Percentiles rank a stretch among this genome's conserved stretches.
phyloP scores from a whole-genome alignment of 2,329 filamentous ascomycete genomes.

The Malbranchea zuffiana region DNA sequence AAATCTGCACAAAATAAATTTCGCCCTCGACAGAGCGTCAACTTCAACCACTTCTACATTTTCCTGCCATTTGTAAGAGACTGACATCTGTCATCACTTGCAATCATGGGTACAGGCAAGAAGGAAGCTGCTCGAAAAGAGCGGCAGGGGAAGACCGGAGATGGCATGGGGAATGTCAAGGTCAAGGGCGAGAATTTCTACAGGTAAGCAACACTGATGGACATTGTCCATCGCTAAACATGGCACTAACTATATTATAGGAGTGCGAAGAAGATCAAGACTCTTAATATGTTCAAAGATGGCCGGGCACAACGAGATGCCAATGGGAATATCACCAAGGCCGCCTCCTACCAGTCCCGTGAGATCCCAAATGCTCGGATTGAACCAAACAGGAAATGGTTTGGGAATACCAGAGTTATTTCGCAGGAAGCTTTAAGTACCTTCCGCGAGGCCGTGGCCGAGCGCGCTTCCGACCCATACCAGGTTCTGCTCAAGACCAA shows the following conservation, averaged over 20 bases:
- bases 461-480: conserved; percentile 82
- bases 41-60: not conserved
- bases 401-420: conserved; percentile 84
- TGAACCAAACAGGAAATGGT: conserved; percentile 96
- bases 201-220: conserved; percentile 43
- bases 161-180: conserved; percentile 86
- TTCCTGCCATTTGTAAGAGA: not conserved
- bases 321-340: conserved; percentile 70
- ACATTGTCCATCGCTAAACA: not conserved
- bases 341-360: conserved; percentile 71
- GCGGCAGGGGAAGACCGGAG: conserved; percentile 72
- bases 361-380: conserved; percentile 75
- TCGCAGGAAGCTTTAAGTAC: conserved; percentile 76
- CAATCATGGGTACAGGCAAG: conserved; percentile 77
- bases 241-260: conserved; percentile 23
- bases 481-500: conserved; percentile 92
- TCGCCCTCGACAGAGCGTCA: not conserved
- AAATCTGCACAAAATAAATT: conserved; percentile 3
- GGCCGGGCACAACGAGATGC: conserved; percentile 74
- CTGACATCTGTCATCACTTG: conserved; percentile 6
- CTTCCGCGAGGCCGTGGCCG: conserved; percentile 85
- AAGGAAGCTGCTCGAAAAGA: conserved; percentile 75
- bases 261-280: conserved; percentile 76
- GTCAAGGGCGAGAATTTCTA: conserved; percentile 99
- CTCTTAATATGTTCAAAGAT: conserved; percentile 81